Conservation (phyloP, 257 asterid genomes). For the Plantago major region DNA sequence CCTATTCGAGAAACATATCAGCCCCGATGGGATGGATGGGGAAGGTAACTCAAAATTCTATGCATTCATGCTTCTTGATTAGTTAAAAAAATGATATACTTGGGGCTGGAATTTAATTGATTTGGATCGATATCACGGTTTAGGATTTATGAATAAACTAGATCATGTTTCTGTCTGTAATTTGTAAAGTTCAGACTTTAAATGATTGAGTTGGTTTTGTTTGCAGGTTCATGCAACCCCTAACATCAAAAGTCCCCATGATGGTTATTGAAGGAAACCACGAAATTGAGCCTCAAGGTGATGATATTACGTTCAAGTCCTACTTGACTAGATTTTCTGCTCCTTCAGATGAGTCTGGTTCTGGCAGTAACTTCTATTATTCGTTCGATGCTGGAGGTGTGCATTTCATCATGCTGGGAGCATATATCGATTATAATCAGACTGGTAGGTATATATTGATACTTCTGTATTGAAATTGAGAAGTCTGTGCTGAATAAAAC, state of each 20-base stretch:
- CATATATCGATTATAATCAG: conserved; percentile 54
- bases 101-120: conserved; percentile 6
- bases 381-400: conserved; percentile 95
- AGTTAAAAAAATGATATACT: neutral
- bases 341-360: conserved; percentile 80
- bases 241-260: conserved; percentile 72
- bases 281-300: conserved; percentile 80
- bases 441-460: conserved; percentile 36
- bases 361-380: conserved; percentile 71
- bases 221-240: conserved; percentile 79
- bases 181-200: neutral
- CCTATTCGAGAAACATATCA: conserved; percentile 97
- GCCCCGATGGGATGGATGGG: conserved; percentile 99
- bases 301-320: conserved; percentile 59
- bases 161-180: neutral
- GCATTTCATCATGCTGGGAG: conserved; percentile 84
- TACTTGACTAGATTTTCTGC: conserved; percentile 79
- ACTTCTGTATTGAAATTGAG: too few relatives aligned
- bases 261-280: conserved; percentile 98
- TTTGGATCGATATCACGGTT: neutral
- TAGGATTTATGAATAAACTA: neutral
- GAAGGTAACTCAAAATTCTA: conserved; percentile 48
- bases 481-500: neutral
- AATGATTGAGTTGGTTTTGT: neutral
- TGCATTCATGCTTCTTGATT: too few relatives aligned